Evolutionary conservation across 2,329 filamentous ascomycete species (phyloP), one percentile per base, ranked within the genome.

Genomic region (Cephalotrichum gorgonifer): DNA sequence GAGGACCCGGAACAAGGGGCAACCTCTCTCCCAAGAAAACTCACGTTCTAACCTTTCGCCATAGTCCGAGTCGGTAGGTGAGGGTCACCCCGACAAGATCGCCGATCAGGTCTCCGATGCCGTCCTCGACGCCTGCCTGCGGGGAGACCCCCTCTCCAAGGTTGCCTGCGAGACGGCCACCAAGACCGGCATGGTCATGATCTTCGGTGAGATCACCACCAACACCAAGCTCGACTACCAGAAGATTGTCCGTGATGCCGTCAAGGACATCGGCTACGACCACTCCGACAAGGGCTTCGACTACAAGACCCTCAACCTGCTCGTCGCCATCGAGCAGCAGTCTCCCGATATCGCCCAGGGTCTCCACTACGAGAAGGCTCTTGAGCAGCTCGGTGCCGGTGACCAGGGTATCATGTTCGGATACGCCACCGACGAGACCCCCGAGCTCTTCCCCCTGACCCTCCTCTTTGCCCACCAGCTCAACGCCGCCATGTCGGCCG

Each of bases 401-500:
- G 93, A 98, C 74, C 93, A 98, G 79, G 93, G 93, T 79, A 96
- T 98, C 79, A 98, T 98, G 93, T 98, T 98, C 73, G 93, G 93
- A 63, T 98, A 98, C 80, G 93, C 93, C 70, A 95, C 93, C 63
- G 93, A 98, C 65, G 93, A 98, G 81, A 97, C 93, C 62, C 90
- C 91, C 54, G 93, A 98, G 77, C 81, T 95, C 61, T 87, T 97
- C 68, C 93, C 93, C 58, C 78, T 98, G 64, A 97, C 91, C 63
- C 79, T 97, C 60, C 81, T 91, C 63, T 83, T 97, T 65, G 86
- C 93, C 64, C 93, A 98, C 83, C 89, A 90, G 79, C 87, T 98
- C 62, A 98, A 98, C 76, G 79, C 84, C 66, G 88, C 88, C 70
- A 95, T 98, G 90, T 86, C 83, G 56, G 78, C 83, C 60, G 89